phyloP scores from a whole-genome alignment of 768 basidiomycete species.

The Gelatoporia subvermispora region DNA sequence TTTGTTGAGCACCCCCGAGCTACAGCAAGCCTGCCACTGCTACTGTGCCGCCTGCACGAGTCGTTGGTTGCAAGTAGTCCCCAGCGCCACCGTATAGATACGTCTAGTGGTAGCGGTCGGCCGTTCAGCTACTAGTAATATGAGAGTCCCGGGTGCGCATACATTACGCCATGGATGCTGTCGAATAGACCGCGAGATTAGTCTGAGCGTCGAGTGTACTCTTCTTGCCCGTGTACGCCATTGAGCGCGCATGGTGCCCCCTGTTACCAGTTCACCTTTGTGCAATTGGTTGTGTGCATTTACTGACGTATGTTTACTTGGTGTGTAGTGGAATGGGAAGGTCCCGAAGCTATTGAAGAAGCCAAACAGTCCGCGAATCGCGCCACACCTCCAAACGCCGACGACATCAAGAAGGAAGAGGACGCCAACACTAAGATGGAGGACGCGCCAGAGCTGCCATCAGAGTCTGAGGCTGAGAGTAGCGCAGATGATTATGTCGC shows the following conservation, averaged over 20 bases:
- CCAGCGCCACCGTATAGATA: not conserved
- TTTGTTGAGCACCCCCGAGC: not conserved
- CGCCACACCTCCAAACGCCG: not conserved
- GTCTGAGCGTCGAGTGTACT: not conserved
- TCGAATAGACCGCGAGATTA: not conserved
- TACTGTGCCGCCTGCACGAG: not conserved
- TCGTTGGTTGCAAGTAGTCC: not conserved
- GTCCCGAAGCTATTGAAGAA: constrained; percentile 51
- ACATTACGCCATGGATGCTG: not conserved
- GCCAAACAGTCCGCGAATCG: not conserved
- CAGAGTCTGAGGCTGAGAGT: constrained; percentile 24
- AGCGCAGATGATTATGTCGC: constrained; percentile 73
- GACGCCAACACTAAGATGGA: constrained; percentile 44
- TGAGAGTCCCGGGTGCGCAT: not conserved
- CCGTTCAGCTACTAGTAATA: not conserved
- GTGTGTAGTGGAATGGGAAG: constrained; percentile 69
- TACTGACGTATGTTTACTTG: constrained; percentile 24
- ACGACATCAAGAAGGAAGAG: constrained; percentile 18
- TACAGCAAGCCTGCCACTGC: constrained; percentile 1
- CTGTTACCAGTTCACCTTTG: not conserved
- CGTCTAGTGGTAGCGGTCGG: not conserved
- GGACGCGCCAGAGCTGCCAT: constrained; percentile 25
- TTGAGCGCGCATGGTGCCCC: not conserved
- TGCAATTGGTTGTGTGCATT: not conserved
- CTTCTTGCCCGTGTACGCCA: not conserved